Evolutionary conservation across 768 basidiomycete genomes (phyloP), one percentile per base, ranked within the genome.

Genomic region (Clavulina sp.): DNA sequence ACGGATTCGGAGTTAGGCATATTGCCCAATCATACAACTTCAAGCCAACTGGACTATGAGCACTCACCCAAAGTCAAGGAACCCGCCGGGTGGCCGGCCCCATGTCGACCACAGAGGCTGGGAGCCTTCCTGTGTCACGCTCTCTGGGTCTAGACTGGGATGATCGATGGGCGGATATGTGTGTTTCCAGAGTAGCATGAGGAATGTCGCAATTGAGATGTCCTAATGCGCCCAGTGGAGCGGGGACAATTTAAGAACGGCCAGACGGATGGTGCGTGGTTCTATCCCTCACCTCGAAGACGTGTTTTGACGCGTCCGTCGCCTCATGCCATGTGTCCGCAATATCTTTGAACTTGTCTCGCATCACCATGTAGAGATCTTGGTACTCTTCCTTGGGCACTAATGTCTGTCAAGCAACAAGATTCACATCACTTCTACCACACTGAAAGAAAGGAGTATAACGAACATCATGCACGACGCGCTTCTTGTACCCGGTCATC

Each of bases 181-280:
- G 32, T 75, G 70, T 59, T 82, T 86, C 93, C 93, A 96, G 3
- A 96, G 67, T 0, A 93, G 72, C 66, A 96, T 87, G 26, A 97
- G 70, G 63, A 84, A 96, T 1, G 88, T 87, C 2, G 89, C 89
- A 40, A 97, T 92, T 16, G 87, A 87, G 32, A 96, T 87, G 62
- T 97, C 93, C 84, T 93, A 58, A 7, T 13, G 48, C 16, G 31
- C 18, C 31, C 7, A 13, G 58, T 58, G 58, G 59, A 61, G 44
- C 56, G 49, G 31, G n/a, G 7, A 19, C 29, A 52, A 4, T 28
- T 18, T 16, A 21, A 21, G 49, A 34, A 26, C n/a, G 26, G 26
- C 9, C 13, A 28, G 43, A 46, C 16, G 26, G 13, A 46, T 9
- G 13, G 34, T 38, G 19, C 34, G 34, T 9, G 19, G 31, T 4